Evolutionary conservation across 2,329 filamentous ascomycete genomes (phyloP), one percentile per base, ranked within the genome.

Genomic region (Fusarium sp.): DNA sequence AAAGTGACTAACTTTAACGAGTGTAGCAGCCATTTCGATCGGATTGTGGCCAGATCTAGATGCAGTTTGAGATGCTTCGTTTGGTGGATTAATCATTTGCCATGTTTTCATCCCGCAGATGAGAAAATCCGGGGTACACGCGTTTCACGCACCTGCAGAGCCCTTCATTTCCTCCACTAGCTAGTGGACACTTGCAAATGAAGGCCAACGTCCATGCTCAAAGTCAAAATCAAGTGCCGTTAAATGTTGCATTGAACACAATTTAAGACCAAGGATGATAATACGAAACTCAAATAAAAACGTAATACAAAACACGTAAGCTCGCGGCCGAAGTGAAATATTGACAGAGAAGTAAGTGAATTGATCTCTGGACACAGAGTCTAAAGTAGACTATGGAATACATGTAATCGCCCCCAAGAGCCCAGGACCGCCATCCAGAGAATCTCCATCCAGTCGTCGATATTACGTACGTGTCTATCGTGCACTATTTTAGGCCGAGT

Each of bases 401-500:
- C 46, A 67, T 65, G 32, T 54, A 60, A 32, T 56, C 43, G 50
- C 33, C 28, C 43, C 44, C 59, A 54, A 69, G 47, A 49, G 42
- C 53, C 18, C 33, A 62, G n/a, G n/a, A 23, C 65, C 13, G 32
- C 25, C 38, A 44, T 38, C 33, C 65, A 69, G 46, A 63, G 42
- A 56, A 62, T 60, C 53, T 64, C 60, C 42, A 71, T 71, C 70
- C 44, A 64, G 56, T 71, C 66, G 43, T 73, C 67, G 71, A 66
- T 71, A 67, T 67, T 73, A 60, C 61, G 53, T 67, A 50, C 69
- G 47, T 68, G 30, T 69, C 37, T 72, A 68, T 74, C 71, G 61
- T 73, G 53, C 42, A 73, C 66, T 63, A 63, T 67, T 54, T 70
- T 73, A 43, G n/a, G 43, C 59, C 53, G 57, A 30, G 5, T 50